These are phyloP conservation scores for Hydrangea macrophylla DNA, from an alignment of 148 eudicot genomes.

Conservation along the genomic window DNA sequence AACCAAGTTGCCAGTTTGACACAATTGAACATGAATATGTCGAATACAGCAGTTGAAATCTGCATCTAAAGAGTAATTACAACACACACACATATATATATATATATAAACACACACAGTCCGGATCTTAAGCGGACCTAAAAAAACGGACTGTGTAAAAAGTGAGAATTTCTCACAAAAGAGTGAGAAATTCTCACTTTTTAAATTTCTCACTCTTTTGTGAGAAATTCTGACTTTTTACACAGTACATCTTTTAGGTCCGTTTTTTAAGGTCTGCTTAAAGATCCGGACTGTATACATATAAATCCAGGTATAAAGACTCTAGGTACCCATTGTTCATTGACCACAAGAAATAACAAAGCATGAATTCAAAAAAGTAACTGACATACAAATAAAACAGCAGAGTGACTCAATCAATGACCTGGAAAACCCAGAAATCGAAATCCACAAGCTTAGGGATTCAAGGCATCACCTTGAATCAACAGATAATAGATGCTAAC, in stretches of 20 bases:
- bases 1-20: not conserved
- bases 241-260: too few species aligned
- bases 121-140: too few species aligned
- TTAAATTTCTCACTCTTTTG: too few species aligned
- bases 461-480: not conserved
- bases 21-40: too few species aligned
- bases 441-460: not conserved
- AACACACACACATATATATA: not conserved
- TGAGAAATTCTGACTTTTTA: too few species aligned
- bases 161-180: too few species aligned
- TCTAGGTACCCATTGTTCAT: not conserved
- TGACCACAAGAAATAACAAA: not conserved
- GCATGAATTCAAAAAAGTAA: not conserved
- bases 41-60: not conserved
- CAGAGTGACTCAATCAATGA: not conserved
- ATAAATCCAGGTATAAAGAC: too few species aligned
- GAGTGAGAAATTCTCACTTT: too few species aligned
- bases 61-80: not conserved
- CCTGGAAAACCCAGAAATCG: not conserved
- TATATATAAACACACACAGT: not conserved
- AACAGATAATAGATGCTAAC: not conserved
- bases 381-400: not conserved
- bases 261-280: too few species aligned
- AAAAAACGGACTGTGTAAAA: too few species aligned
- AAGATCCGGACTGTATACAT: too few species aligned